phyloP scores from a whole-genome alignment of 306 rosid genomes.

The Macrotyloma uniflorum region DNA sequence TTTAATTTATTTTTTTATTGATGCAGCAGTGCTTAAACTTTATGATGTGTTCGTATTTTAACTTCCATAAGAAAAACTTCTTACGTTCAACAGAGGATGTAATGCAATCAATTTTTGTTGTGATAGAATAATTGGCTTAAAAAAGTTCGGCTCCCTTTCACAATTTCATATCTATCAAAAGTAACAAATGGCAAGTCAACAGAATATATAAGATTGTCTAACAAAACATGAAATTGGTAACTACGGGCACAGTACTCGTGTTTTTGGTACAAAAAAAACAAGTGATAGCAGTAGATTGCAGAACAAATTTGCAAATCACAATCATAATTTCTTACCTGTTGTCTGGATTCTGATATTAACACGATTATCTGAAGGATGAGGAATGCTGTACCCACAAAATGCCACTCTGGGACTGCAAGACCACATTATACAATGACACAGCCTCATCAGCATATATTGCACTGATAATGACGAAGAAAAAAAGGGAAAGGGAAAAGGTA shows the following conservation, averaged over 20 bases:
- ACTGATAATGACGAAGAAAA: neutral
- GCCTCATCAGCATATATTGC: conserved; percentile 26
- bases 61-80: neutral
- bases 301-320: conserved; percentile 20
- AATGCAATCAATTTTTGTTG: neutral
- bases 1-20: neutral
- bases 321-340: conserved; percentile 65
- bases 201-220: neutral
- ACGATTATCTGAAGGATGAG: conserved; percentile 86
- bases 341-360: conserved; percentile 85
- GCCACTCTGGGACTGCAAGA: conserved; percentile 71
- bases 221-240: neutral
- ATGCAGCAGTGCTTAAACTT: neutral
- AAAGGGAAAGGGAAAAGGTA: neutral
- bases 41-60: neutral
- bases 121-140: neutral
- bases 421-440: neutral
- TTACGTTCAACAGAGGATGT: neutral
- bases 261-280: neutral
- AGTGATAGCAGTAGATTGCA: conserved; percentile 2
- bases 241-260: neutral
- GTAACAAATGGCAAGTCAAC: neutral
- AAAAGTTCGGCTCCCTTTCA: neutral
- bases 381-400: conserved; percentile 85
- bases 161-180: conserved; percentile 6